Evolutionary conservation across 2,329 filamentous ascomycete genomes (phyloP).

Genomic region (Phaeoacremonium minimum): DNA sequence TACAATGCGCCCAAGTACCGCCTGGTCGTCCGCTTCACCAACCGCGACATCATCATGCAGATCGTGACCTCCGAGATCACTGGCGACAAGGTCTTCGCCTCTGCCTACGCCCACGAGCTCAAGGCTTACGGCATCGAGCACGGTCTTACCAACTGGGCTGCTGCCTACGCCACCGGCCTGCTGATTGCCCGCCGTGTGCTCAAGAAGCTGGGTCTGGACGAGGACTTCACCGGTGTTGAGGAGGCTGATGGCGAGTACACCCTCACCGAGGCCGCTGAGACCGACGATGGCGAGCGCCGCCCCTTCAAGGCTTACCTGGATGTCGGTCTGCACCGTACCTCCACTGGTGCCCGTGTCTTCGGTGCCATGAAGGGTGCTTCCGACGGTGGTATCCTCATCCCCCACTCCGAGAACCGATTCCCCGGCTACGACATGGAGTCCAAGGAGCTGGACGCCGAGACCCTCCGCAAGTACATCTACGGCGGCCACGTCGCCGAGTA

Average conservation of each 20-base stretch:
- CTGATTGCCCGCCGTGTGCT: constrained; percentile 95
- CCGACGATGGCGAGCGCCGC: constrained; percentile 86
- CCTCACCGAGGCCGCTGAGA: constrained; percentile 91
- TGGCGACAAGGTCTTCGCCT: constrained; percentile 93
- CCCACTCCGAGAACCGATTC: constrained; percentile 99
- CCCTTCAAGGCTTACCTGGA: constrained; percentile 99
- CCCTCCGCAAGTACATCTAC: constrained; percentile 98
- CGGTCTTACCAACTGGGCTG: constrained; percentile 99
- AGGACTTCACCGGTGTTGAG: constrained; percentile 92
- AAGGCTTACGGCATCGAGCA: constrained; percentile 96
- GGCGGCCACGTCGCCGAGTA: constrained; percentile 98
- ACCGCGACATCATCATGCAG: constrained; percentile 98
- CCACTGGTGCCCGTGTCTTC: constrained; percentile 97
- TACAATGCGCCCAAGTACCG: constrained; percentile 99
- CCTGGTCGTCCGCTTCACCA: constrained; percentile 98
- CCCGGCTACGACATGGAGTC: constrained; percentile 95
- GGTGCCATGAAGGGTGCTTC: constrained; percentile 99
- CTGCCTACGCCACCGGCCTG: constrained; percentile 94
- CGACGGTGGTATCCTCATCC: constrained; percentile 93
- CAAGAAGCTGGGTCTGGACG: constrained; percentile 93
- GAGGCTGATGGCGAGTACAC: constrained; percentile 95
- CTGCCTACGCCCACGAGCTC: constrained; percentile 96
- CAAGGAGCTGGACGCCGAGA: constrained; percentile 97
- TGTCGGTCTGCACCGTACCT: constrained; percentile 94
- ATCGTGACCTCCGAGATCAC: constrained; percentile 94